Evolutionary conservation across 1,284 basidiomycete species (phyloP).

Genomic region (Psilocybe mexicana): DNA sequence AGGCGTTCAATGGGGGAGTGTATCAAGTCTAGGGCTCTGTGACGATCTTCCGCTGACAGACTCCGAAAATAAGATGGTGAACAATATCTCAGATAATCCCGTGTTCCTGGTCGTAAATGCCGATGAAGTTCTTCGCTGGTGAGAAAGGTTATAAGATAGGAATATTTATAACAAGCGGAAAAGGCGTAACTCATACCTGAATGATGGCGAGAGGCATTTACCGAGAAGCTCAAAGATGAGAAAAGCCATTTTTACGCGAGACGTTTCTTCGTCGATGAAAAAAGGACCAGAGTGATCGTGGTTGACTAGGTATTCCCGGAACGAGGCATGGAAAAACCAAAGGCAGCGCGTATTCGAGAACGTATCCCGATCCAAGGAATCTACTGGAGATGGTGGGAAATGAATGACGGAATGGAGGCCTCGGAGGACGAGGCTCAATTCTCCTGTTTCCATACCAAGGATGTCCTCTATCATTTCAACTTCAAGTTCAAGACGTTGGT

Average conservation of each 20-base stretch:
- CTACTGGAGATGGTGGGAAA: background rate
- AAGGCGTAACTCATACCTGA: background rate
- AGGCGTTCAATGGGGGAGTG: background rate
- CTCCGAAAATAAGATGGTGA: background rate
- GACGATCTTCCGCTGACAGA: background rate
- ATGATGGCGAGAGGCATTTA: background rate
- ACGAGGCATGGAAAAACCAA: constrained; percentile 5
- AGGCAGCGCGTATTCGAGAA: too few relatives aligned
- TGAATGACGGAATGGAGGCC: constrained; percentile 2
- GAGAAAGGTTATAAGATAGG: too few relatives aligned
- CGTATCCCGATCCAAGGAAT: too few relatives aligned
- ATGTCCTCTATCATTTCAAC: constrained; percentile 1
- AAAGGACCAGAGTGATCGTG: background rate
- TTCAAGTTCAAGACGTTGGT: too few relatives aligned
- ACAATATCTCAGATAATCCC: background rate
- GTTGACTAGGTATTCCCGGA: constrained; percentile 4
- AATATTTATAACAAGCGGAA: too few relatives aligned
- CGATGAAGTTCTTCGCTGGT: too few relatives aligned
- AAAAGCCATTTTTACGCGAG: background rate
- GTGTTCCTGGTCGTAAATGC: background rate
- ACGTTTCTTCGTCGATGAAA: background rate
- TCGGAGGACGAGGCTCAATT: background rate
- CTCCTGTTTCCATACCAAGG: constrained; percentile 1
- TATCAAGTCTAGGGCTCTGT: background rate
- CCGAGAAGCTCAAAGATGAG: background rate